These are phyloP conservation scores for Nakaseomyces uthaithaninus DNA, from an alignment of 1,139 yeast species.

Conservation along the genomic window DNA sequence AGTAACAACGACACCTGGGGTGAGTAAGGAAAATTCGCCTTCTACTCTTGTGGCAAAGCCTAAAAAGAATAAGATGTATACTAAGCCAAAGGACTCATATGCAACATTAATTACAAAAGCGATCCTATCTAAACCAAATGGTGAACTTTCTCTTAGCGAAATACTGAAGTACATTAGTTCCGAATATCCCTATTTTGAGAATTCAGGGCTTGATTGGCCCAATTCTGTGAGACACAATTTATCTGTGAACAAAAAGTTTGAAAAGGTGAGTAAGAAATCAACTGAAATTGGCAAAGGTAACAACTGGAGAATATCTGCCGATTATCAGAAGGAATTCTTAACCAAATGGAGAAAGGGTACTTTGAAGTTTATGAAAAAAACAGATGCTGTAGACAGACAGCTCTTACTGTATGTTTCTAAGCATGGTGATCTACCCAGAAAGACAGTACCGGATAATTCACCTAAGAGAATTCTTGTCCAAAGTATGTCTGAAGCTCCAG, in stretches of 20 bases:
- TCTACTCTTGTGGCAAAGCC: neutral
- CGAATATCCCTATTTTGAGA: conserved; percentile 83
- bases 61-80: neutral
- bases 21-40: neutral
- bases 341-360: conserved; percentile 69
- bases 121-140: conserved; percentile 75
- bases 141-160: conserved; percentile 78
- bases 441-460: conserved; percentile 36
- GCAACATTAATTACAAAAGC: conserved; percentile 98
- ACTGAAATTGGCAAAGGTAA: conserved; percentile 97
- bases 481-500: conserved; percentile 12
- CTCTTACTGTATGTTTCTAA: conserved; percentile 64
- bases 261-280: conserved; percentile 86
- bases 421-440: conserved; percentile 29
- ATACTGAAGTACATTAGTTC: conserved; percentile 83
- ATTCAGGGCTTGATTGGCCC: conserved; percentile 87
- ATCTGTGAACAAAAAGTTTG: conserved; percentile 76
- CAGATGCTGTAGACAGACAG: conserved; percentile 72
- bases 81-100: conserved; percentile 78
- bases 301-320: conserved; percentile 93
- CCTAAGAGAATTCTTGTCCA: conserved; percentile 35
- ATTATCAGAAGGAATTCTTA: conserved; percentile 74
- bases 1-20: neutral
- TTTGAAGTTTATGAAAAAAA: conserved; percentile 61
- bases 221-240: conserved; percentile 76